Conservation (phyloP, 2,329 filamentous ascomycete species). For the Grosmannia serpens region DNA sequence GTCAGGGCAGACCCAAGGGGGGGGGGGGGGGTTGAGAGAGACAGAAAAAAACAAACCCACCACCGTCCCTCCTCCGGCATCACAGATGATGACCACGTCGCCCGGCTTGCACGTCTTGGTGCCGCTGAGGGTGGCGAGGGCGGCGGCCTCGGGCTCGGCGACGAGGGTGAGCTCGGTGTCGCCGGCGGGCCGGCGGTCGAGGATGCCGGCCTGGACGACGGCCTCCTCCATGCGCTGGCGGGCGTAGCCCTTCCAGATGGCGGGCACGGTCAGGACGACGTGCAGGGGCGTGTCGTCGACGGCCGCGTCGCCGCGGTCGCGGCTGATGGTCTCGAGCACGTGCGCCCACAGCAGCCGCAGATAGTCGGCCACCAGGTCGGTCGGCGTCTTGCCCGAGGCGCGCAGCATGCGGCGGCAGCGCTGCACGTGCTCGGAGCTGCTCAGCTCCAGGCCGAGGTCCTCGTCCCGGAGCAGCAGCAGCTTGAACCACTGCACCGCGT, state of each 20-base stretch:
- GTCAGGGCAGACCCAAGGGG: too few relatives aligned
- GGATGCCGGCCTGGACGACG: constrained; percentile 24
- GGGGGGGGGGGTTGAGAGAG: background rate
- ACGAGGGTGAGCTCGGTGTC: constrained; percentile 23
- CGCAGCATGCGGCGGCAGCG: constrained; percentile 5
- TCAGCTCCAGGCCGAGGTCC: constrained; percentile 5
- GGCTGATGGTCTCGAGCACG: constrained; percentile 9
- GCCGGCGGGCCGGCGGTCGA: constrained; percentile 10
- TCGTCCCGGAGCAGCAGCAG: constrained; percentile 8
- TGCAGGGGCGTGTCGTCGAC: constrained; percentile 17
- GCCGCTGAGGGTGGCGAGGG: constrained; percentile 24
- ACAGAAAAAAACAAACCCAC: constrained; percentile 11
- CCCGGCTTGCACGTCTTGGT: constrained; percentile 6
- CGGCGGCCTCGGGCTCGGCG: constrained; percentile 34
- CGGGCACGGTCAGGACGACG: constrained; percentile 31
- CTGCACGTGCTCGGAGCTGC: constrained; percentile 4
- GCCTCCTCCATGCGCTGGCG: constrained; percentile 25
- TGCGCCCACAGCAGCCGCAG: constrained; percentile 24
- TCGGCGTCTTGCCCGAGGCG: constrained; percentile 5
- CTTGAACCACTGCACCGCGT: constrained; percentile 11
- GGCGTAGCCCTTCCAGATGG: constrained; percentile 32
- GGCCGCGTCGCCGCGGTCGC: constrained; percentile 13
- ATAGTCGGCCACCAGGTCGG: constrained; percentile 22
- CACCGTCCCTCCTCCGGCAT: constrained; percentile 21
- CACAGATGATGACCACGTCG: constrained; percentile 17